Base-by-base conservation (phyloP, 2,329 filamentous ascomycete species). In the Bipolaris bicolor region DNA sequence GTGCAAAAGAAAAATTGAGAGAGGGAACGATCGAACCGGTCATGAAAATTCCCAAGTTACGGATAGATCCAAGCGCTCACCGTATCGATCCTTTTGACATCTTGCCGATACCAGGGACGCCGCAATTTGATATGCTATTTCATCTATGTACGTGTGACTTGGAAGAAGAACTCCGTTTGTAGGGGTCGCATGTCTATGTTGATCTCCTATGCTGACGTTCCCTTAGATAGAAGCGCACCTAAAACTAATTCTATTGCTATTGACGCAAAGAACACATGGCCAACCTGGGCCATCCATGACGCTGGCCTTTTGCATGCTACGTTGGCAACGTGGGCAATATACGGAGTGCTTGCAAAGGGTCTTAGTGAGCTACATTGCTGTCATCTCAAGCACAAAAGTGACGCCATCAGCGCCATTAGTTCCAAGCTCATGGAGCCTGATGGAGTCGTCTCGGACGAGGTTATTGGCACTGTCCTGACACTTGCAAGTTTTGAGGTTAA, bases 241-340 rank as follows among this genome's bases (percentile, higher is more conserved):
- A 55, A 53, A 16, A 51, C 41, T 3, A 72, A 70, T 24, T 61
- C 67, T 0, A 57, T 72, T 39, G 60, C 63, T 4, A 57, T 65
- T 39, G 68, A 71, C 46, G 57, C 66, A 13, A 53, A 56, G 5
- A 54, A 61, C 31, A 67, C 67, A 4, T 72, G 68, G 69, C 65
- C 58, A 59, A 44, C 57, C 2, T 66, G 71, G 51, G 61, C 70
- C 22, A 57, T 61, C 1, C 52, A 58, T n/a, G 68, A 71, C 34
- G 61, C 65, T 1, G 66, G 66, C 7, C 33, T 72, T 5, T 43
- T 70, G 7, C 69, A 72, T 44, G 67, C 66, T 1, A 69, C 68
- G 1, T 45, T 72, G 13, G 68, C 69, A n/a, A 69, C 66, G 11
- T 70, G 68, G 67, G 69, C 68, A 20, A 48, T 72, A 9, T 69